These are phyloP conservation scores for Cylindrotheca fusiformis DNA, from an alignment of 108 stramenopile genomes.

Conservation along the genomic window DNA sequence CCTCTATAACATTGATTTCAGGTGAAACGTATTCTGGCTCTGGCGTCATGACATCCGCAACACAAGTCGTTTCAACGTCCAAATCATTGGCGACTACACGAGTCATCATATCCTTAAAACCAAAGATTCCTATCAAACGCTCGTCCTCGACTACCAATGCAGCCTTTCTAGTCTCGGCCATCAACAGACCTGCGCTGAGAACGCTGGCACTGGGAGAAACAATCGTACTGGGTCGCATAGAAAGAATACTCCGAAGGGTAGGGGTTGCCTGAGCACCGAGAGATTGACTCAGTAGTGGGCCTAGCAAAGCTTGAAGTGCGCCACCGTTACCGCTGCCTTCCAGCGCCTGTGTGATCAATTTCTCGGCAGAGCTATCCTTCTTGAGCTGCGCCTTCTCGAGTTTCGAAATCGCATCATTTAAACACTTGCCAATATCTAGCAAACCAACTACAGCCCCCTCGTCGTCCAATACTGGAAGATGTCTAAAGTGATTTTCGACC, in stretches of 20 bases:
- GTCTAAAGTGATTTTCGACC: slow-evolving; percentile 95
- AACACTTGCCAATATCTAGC: slow-evolving; percentile 91
- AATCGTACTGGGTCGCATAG: slow-evolving; percentile 54
- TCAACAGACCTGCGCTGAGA: slow-evolving; percentile 69
- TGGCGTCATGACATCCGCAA: slow-evolving; percentile 89
- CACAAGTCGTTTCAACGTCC: slow-evolving; percentile 67
- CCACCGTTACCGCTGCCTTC: slow-evolving; percentile 47
- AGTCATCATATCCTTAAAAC: slow-evolving; percentile 95
- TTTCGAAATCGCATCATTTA: slow-evolving; percentile 90
- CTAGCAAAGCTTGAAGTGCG: slow-evolving; percentile 49
- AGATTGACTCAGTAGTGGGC: slow-evolving; percentile 51
- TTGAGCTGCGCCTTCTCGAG: slow-evolving; percentile 65
- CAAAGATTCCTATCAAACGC: slow-evolving; percentile 86
- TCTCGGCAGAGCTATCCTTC: slow-evolving; percentile 40
- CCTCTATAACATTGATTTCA: slow-evolving; percentile 89
- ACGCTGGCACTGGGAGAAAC: slow-evolving; percentile 66
- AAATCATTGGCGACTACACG: slow-evolving; percentile 86
- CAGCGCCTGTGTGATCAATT: slow-evolving; percentile 52
- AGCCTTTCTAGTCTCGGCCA: slow-evolving; percentile 81
- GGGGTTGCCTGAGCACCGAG: slow-evolving; percentile 54
- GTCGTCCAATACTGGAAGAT: slow-evolving; percentile 85
- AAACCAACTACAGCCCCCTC: slow-evolving; percentile 82
- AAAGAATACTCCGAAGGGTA: slow-evolving; percentile 56
- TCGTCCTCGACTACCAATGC: slow-evolving; percentile 82
- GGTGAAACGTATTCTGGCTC: slow-evolving; percentile 90